phyloP scores from a whole-genome alignment of 2,329 filamentous ascomycete species.

The Aspergillus felis region DNA sequence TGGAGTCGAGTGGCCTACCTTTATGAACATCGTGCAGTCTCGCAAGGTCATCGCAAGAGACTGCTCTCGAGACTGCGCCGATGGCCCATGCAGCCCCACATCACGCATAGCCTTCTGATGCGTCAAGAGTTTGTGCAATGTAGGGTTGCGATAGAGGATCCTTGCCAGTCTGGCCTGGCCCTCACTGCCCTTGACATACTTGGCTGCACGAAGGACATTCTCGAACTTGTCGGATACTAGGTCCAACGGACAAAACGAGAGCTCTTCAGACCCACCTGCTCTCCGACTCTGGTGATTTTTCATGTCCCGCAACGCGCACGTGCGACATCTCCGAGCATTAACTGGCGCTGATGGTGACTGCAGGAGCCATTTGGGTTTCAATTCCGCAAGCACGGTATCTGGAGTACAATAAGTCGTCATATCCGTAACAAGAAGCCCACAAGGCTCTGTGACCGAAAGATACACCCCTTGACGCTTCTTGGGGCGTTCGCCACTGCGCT shows the following conservation, averaged over 20 bases:
- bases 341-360: conserved; percentile 70
- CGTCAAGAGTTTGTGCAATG: conserved; percentile 31
- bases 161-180: conserved; percentile 34
- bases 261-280: conserved; percentile 24
- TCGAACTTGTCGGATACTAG: conserved; percentile 50
- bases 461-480: conserved; percentile 50
- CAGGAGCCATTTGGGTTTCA: conserved; percentile 81
- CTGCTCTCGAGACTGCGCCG: conserved; percentile 45
- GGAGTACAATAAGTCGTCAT: conserved; percentile 53
- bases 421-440: conserved; percentile 69
- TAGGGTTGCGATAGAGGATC: conserved; percentile 33
- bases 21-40: conserved; percentile 72
- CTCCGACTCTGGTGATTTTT: conserved; percentile 39
- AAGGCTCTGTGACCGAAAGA: conserved; percentile 52
- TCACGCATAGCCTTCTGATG: conserved; percentile 32
- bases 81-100: conserved; percentile 34
- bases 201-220: conserved; percentile 43
- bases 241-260: conserved; percentile 62
- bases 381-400: conserved; percentile 55
- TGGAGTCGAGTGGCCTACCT: conserved; percentile 40
- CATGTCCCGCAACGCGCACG: conserved; percentile 61
- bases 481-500: conserved; percentile 42
- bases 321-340: conserved; percentile 64
- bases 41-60: conserved; percentile 73
- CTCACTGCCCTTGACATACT: conserved; percentile 32